Conservation (phyloP, 2,329 filamentous ascomycete species). For the Xylaria sp. region DNA sequence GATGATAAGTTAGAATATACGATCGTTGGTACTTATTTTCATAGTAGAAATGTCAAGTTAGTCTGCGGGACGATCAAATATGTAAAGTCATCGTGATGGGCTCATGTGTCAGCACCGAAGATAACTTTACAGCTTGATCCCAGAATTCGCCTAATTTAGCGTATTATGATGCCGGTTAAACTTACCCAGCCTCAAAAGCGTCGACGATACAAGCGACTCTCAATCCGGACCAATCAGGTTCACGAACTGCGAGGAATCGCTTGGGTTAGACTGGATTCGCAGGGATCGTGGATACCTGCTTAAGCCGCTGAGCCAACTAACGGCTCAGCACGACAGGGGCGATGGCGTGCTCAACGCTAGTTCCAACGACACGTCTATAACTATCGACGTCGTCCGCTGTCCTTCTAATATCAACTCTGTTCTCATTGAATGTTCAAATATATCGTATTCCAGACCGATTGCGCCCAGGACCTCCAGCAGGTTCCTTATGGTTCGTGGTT, state of each 20-base stretch:
- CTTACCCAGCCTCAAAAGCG: neutral
- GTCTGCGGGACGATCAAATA: neutral
- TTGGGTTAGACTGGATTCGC: neutral
- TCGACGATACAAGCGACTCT: neutral
- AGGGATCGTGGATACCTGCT: neutral
- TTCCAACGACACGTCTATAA: slow-evolving; percentile 14
- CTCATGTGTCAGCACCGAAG: neutral
- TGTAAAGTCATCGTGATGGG: neutral
- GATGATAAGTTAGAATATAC: neutral
- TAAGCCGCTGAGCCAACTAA: neutral
- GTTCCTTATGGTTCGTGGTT: neutral
- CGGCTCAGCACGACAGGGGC: slow-evolving; percentile 19
- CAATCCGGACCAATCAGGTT: neutral
- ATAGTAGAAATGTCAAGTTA: neutral
- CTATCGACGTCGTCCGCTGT: slow-evolving; percentile 4
- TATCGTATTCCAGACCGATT: neutral
- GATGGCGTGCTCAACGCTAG: slow-evolving; percentile 30
- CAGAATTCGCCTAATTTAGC: neutral
- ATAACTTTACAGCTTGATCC: neutral
- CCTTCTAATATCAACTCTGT: neutral
- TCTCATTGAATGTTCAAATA: neutral
- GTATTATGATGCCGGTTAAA: neutral
- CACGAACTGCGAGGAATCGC: neutral
- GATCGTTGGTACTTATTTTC: neutral
- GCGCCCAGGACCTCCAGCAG: too few relatives aligned